Evolutionary conservation across 2,329 filamentous ascomycete species (phyloP).

Genomic region (Achaetomium macrosporum): DNA sequence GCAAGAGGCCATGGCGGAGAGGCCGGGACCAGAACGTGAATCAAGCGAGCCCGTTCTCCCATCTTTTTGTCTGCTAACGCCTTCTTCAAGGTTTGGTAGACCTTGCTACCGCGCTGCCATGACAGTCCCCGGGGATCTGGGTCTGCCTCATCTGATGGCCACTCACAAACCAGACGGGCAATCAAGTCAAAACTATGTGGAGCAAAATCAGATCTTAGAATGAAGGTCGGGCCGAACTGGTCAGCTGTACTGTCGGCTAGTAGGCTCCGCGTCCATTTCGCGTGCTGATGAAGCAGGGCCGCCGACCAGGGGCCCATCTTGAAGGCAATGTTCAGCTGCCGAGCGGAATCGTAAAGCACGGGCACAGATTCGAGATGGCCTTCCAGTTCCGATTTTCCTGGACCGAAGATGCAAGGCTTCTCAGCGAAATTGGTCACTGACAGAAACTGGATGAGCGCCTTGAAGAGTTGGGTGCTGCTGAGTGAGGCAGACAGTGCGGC

Average conservation of each 20-base stretch:
- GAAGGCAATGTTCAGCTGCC: slow-evolving; percentile 75
- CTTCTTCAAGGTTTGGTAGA: slow-evolving; percentile 60
- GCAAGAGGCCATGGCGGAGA: slow-evolving; percentile 42
- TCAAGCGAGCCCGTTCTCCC: slow-evolving; percentile 66
- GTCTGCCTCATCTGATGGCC: slow-evolving; percentile 5
- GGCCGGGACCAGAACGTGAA: slow-evolving; percentile 50
- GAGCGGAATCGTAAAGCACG: slow-evolving; percentile 69
- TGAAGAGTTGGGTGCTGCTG: slow-evolving; percentile 91
- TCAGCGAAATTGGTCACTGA: slow-evolving; percentile 65
- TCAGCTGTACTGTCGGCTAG: slow-evolving; percentile 68
- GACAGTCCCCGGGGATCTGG: slow-evolving; percentile 37
- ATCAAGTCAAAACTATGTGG: slow-evolving; percentile 52
- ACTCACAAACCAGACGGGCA: slow-evolving; percentile 28
- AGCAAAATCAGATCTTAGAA: slow-evolving; percentile 52
- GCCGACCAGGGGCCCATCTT: slow-evolving; percentile 91
- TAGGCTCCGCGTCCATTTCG: slow-evolving; percentile 65
- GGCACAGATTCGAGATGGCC: slow-evolving; percentile 47
- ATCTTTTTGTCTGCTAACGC: slow-evolving; percentile 71
- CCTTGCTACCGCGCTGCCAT: slow-evolving; percentile 46
- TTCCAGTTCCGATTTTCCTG: slow-evolving; percentile 39
- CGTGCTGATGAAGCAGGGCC: slow-evolving; percentile 64
- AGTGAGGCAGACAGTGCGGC: slow-evolving; percentile 71
- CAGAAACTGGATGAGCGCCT: slow-evolving; percentile 84
- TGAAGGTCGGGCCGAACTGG: slow-evolving; percentile 82
- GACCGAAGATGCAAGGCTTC: slow-evolving; percentile 53